Evolutionary conservation across 2,329 filamentous ascomycete species (phyloP), one percentile per base, ranked within the genome.

Genomic region (Onygena corvina): DNA sequence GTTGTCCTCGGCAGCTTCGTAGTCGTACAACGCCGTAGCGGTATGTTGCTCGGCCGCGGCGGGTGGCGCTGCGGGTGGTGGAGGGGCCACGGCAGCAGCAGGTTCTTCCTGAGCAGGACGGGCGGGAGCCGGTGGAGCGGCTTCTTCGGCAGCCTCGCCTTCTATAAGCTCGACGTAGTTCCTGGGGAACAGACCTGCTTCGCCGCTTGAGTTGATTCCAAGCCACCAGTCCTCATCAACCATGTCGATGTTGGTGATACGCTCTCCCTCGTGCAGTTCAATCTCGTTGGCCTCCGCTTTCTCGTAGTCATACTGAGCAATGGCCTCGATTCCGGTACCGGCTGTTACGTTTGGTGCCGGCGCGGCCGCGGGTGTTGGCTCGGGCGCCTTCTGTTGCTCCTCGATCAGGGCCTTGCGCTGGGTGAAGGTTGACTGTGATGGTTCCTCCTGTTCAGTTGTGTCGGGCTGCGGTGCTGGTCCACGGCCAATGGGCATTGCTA

Each of bases 181-280:
- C 71, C 86, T 92, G 3, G 92, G 92, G 75, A 98, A 96, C 30
- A 98, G 74, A 44, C 92, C 92, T 51, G 75, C 82, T 66, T 95
- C 87, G 58, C 92, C 92, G 53, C 74, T 75, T 18, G 76, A 71
- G 70, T 96, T 98, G 57, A 84, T 86, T 36, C 93, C 92, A 77
- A 94, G 84, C 92, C 92, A 98, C 92, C 92, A 98, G 64, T 98
- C 90, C 47, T 93, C 84, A 59, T 96, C 92, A 1, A 98, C 87
- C 85, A 93, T 93, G 54, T 96, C 87, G 60, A 98, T 94, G 63
- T 94, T 83, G 20, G 78, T 88, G 31, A 98, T 83, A 55, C 82
- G 79, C 60, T 95, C 86, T 54, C 89, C 89, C 68, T 98, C 92
- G 21, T 78, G 75, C 14, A 98, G 76, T 56, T 94, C 88, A 50